Conservation (phyloP, 306 rosid species). For the Comarum palustre region DNA sequence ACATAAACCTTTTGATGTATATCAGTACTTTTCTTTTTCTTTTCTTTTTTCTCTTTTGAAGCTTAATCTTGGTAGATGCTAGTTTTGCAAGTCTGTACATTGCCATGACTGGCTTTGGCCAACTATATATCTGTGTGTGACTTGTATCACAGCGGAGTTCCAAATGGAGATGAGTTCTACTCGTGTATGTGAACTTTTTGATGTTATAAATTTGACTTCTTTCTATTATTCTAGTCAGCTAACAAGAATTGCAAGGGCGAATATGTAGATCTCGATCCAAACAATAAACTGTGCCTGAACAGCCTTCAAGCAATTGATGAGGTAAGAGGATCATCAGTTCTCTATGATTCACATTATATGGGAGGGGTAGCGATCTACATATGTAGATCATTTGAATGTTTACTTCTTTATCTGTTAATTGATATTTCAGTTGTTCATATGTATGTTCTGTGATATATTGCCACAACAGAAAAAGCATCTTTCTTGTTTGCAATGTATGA, state of each 20-base stretch:
- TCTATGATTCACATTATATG: neutral
- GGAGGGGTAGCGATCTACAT: neutral
- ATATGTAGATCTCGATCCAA: constrained; percentile 3
- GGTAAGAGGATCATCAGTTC: neutral
- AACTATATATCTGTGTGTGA: no score
- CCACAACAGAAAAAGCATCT: neutral
- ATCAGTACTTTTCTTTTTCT: neutral
- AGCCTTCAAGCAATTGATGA: constrained; percentile 1
- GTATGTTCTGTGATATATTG: neutral
- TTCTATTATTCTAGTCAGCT: neutral
- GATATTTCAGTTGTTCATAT: neutral
- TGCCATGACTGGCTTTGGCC: neutral
- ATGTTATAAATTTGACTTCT: neutral
- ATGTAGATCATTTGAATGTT: neutral
- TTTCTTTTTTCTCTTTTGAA: neutral
- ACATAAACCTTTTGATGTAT: neutral
- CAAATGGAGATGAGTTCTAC: neutral
- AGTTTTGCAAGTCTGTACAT: neutral
- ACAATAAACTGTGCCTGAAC: constrained; percentile 9
- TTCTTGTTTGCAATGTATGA: neutral
- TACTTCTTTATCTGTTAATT: neutral
- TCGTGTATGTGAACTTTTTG: neutral
- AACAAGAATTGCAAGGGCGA: constrained; percentile 12
- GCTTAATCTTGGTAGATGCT: neutral
- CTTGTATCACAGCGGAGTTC: neutral